Evolutionary conservation across 2,329 filamentous ascomycete genomes (phyloP), one percentile per base, ranked within the genome.

Genomic region (Alternaria sp.): DNA sequence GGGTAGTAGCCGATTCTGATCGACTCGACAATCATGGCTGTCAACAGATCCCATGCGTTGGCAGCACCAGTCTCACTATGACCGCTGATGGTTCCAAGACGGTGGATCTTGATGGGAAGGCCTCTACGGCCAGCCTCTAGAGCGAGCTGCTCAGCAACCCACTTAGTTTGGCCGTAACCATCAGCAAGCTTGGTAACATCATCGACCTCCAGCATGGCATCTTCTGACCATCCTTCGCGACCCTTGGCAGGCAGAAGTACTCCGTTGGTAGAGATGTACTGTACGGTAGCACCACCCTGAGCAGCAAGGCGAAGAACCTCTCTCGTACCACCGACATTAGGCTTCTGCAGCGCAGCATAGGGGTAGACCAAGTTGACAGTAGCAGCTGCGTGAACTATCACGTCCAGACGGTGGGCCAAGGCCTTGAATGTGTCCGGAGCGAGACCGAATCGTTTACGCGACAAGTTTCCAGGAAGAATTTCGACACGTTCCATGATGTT

Each of bases 181-280:
- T 93, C 91, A 1, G 86, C 80, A 6, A 93, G 82, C 75, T 90
- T 90, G 46, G 84, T 86, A 0, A 93, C 91, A 50, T 90, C 87
- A 12, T 90, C 86, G 5, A 92, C 85, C 28, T 85, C 83, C 15
- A 94, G 82, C 81, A 90, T 89, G 10, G 87, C 82, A 65, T 89
- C 87, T 76, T 94, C 92, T 1, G 87, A 79, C 91, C 91, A 94
- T 11, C 91, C 90, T 43, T 88, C 84, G 6, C 85, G 84, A 11
- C 76, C 76, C 12, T 70, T 60, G 0, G 90, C 91, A 8, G 90
- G 87, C 1, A 91, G 91, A 36, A 95, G 80, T 2, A 95, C 91
- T 54, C 92, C 92, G 68, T 94, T 94, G 1, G 91, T 94, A 0
- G 91, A 94, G 1, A 94, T 83, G 65, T 94, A 91, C 70, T 94